Evolutionary conservation across 2,329 filamentous ascomycete species (phyloP), one percentile per base, ranked within the genome.

Genomic region (Colletotrichum falcatum): DNA sequence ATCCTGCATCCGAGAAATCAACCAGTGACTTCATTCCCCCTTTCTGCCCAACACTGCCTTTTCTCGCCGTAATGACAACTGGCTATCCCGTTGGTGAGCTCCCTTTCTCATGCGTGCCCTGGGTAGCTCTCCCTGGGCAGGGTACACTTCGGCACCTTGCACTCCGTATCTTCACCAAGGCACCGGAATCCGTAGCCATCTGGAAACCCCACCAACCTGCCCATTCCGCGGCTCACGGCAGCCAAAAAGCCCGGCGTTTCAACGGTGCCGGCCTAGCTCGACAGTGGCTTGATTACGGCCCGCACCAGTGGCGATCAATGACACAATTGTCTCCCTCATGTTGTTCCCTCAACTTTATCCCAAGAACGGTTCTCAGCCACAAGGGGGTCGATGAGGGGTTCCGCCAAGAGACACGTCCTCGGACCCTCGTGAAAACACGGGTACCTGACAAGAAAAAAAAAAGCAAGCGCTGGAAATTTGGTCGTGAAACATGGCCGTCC

Each of bases 291-390:
- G 30, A 63, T 67, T 63, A 48, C 58, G 58, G 37, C 48, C 58
- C 64, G 68, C 68, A 59, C 64, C 68, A 71, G 68, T 71, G 68
- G 68, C 68, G 46, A 59, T 59, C 68, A 63, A 71, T 71, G 59
- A 68, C 64, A 71, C 59, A 71, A 55, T 56, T 44, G 44, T 14
- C 65, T 48, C n/a, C 49, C 58, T 51, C 53, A 30, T 42, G 35
- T 33, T 49, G n/a, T n/a, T n/a, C 58, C 33, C 42, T 48, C 56
- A 44, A 23, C 30, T 30, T 16, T 20, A 30, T 28, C 56, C 68
- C 64, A 68, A 59, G 58, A 68, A 67, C 58, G 64, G 44, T 67
- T 54, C n/a, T 46, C 55, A 54, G 39, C 44, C 59, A 59, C 44
- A 71, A 28, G 51, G 18, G 49, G 9, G 20, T 12, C 4, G 11